A percentile compares a stretch with the other conserved stretches of the same genome.
Evolutionary conservation across 495 filamentous ascomycete genomes (phyloP).

Genomic region (Penicillium robsamsonii): DNA sequence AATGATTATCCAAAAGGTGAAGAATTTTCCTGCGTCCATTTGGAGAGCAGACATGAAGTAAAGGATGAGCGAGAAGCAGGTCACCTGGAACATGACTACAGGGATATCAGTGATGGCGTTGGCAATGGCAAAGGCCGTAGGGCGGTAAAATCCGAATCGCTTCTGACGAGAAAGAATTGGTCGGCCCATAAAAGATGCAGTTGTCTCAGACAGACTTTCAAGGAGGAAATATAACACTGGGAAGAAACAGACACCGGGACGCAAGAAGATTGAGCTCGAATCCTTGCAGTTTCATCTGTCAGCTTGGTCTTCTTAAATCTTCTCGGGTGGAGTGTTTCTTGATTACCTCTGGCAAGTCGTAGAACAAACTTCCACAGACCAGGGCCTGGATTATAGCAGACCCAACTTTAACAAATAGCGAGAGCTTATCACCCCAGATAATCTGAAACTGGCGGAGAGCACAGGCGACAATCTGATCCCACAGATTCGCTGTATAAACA

Average conservation of each 20-base stretch:
- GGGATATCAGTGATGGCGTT: slow-evolving; percentile 75
- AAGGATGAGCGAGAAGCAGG: slow-evolving; percentile 70
- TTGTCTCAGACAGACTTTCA: slow-evolving; percentile 40
- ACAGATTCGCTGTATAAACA: slow-evolving; percentile 55
- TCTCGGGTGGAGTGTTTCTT: neutral
- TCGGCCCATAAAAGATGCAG: slow-evolving; percentile 41
- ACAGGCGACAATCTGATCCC: slow-evolving; percentile 56
- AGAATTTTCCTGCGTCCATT: slow-evolving; percentile 70
- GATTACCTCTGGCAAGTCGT: slow-evolving; percentile 37
- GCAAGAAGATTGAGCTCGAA: slow-evolving; percentile 37
- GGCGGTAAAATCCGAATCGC: slow-evolving; percentile 70
- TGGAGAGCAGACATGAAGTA: slow-evolving; percentile 76
- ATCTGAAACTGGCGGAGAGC: slow-evolving; percentile 46
- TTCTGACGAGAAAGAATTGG: slow-evolving; percentile 46
- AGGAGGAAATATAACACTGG: slow-evolving; percentile 40
- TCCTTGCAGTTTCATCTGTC: neutral
- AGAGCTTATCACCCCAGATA: slow-evolving; percentile 39
- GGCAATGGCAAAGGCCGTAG: slow-evolving; percentile 76
- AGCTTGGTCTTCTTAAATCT: neutral
- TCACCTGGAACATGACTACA: slow-evolving; percentile 63
- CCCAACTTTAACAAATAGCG: slow-evolving; percentile 27
- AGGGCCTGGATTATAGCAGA: slow-evolving; percentile 39
- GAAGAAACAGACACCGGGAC: slow-evolving; percentile 42
- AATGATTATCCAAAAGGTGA: slow-evolving; percentile 72
- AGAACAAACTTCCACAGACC: slow-evolving; percentile 44